Base-by-base conservation (phyloP, 306 rosid species). In the Parietaria judaica region DNA sequence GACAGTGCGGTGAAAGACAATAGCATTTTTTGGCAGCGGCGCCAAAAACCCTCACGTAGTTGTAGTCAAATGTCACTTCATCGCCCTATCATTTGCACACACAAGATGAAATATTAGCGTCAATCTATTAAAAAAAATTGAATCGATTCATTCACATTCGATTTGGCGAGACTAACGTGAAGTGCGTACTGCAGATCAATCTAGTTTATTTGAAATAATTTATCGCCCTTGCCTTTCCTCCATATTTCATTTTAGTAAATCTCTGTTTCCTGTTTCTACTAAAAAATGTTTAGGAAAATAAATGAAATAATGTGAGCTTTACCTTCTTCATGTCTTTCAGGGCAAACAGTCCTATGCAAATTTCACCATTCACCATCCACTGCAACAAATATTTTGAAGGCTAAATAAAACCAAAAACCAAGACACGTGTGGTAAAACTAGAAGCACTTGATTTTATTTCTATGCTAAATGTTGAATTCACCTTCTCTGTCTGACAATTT, bases 341-440 rank as follows among this genome's bases (percentile, higher is more conserved):
- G 23, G 99, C 91, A 80, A 94, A 94, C 58, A 94, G 82, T 72
- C 99, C 99, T 72, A 94, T 86, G 72, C 99, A 94, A 75, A 94
- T 87, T 76, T 94, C 99, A 72, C 99, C 99, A 75, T 89, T 94
- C 79, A 94, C 99, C 90, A 94, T 83, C 99, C 99, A 94, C 99
- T 94, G 91, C 58, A 63, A 64, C 64, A 78, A 45, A 64, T 55
- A 51, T 66, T 23, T 60, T 61, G 70, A 67, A 56, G 63, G 39
- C 73, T 36, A 61, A 64, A 58, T 48, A 48, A 54, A 54, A 7
- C 12, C 15, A 9, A 58, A 58, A 45, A 45, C 49, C 45, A 35
- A 7, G 65, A 16, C 7, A 9, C 48, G 8, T 47, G 65, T 8
- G 31, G 31, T 6, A 34, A 6, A 48, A 65, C 45, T 51, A 23